Evolutionary conservation across 768 basidiomycete genomes (phyloP).

Genomic region (Naganishia vaughanmartiniae): DNA sequence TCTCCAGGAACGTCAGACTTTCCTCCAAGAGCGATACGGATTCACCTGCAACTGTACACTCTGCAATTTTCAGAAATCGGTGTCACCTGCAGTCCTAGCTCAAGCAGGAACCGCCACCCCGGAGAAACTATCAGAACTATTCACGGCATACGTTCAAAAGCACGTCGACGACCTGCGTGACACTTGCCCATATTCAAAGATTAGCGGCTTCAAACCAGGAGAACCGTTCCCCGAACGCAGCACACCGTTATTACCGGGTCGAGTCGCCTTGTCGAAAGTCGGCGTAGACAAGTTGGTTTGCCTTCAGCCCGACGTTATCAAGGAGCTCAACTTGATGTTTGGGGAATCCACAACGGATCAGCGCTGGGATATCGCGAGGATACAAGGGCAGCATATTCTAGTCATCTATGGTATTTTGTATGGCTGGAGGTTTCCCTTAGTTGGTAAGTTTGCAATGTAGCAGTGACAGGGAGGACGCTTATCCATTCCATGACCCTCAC

Average conservation of each 20-base stretch:
- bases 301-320: constrained; percentile 28
- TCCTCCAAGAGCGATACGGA: constrained; percentile 31
- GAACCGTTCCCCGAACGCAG: background rate
- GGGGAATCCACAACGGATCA: constrained; percentile 4
- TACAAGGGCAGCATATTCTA: constrained; percentile 25
- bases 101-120: constrained; percentile 17
- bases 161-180: background rate
- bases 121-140: constrained; percentile 18
- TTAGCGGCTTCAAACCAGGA: background rate
- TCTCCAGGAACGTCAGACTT: constrained; percentile 29
- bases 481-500: background rate
- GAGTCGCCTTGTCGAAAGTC: constrained; percentile 10
- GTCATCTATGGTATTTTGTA: constrained; percentile 29
- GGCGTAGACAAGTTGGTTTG: constrained; percentile 13
- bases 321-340: constrained; percentile 29
- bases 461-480: background rate
- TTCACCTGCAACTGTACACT: constrained; percentile 31
- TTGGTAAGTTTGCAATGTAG: constrained; percentile 20
- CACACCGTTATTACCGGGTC: constrained; percentile 4
- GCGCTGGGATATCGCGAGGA: constrained; percentile 23
- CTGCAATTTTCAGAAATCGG: constrained; percentile 24
- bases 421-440: constrained; percentile 31
- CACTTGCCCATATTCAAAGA: background rate
- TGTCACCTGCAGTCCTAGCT: constrained; percentile 21
- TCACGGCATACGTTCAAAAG: constrained; percentile 6